phyloP scores from a whole-genome alignment of 306 rosid genomes.

The Clitoria ternatea region DNA sequence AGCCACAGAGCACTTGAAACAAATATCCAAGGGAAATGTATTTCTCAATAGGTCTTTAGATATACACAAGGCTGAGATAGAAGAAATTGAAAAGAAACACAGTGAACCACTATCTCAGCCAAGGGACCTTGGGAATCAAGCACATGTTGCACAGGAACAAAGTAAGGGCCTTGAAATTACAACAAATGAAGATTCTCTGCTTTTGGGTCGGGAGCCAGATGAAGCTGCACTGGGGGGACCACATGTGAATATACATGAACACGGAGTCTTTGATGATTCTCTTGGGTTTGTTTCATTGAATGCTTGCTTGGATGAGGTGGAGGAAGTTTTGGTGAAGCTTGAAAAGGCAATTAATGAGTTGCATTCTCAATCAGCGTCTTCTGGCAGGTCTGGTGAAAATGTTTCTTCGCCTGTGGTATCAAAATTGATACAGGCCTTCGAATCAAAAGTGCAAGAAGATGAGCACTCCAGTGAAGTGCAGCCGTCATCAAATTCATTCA shows the following conservation, averaged over 20 bases:
- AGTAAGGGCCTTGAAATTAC: conserved; percentile 36
- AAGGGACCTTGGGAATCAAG: conserved; percentile 36
- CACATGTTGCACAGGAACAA: conserved; percentile 26
- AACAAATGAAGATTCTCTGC: conserved; percentile 31
- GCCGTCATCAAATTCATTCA: conserved; percentile 42
- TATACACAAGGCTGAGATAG: conserved; percentile 44
- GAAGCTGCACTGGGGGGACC: conserved; percentile 27
- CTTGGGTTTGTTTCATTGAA: conserved; percentile 52
- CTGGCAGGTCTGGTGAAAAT: conserved; percentile 42
- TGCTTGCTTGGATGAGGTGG: conserved; percentile 52
- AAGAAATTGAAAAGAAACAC: conserved; percentile 38
- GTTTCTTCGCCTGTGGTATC: conserved; percentile 55
- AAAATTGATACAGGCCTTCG: conserved; percentile 87
- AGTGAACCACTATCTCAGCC: conserved; percentile 32
- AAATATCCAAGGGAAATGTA: conserved; percentile 59
- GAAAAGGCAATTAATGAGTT: conserved; percentile 54
- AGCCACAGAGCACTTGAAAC: conserved; percentile 44
- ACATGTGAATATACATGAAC: conserved; percentile 30
- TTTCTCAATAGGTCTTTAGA: conserved; percentile 54
- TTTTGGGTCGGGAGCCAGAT: conserved; percentile 29
- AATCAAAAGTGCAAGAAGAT: conserved; percentile 54
- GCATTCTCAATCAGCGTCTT: conserved; percentile 40
- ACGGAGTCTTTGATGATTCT: conserved; percentile 46
- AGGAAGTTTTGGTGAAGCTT: conserved; percentile 53
- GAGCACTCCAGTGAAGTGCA: conserved; percentile 44